Evolutionary conservation across 2,329 filamentous ascomycete genomes (phyloP), one percentile per base, ranked within the genome.

Genomic region (Arthrobotrys conoides): DNA sequence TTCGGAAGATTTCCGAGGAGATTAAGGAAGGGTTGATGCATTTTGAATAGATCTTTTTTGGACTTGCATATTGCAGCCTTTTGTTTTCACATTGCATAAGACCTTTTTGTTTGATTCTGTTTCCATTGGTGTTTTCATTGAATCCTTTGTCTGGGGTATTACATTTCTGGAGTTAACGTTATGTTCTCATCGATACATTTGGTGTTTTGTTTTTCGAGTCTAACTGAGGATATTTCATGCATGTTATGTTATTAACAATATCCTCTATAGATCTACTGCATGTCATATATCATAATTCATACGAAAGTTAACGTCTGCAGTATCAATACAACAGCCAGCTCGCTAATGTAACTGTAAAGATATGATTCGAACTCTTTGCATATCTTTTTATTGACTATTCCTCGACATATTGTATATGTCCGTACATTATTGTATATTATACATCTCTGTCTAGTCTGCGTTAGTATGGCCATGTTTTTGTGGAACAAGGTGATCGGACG

Each of bases 1-100:
- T 84, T 2, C 82, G 85, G 79, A 81, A 76, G n/a, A 57, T 86
- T 68, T 76, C 86, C 0, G 77, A 82, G 18, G 83, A 83, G 36
- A 65, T 80, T 51, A 79, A 67, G 41, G 33, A 51, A 22, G n/a
- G 48, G 3, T 71, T 79, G 67, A 53, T 46, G 6, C 49, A 71
- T 27, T 63, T 72, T 51, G 53, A 30, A 14, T 72, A 65, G 59
- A 63, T 36, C 20, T 22, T 16, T 1, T 61, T 61, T n/a, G 57
- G 24, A 44, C 18, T 46, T 46, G 44, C 44, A 46, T 20, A 12
- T 46, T 46, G 18, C 10, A n/a, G 33, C n/a, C n/a, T n/a, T 20
- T 44, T 27, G 5, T 61, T 61, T 61, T 36, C 36, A 55, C 46
- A 12, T 20, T 68, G n/a, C 44, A 38, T 30, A 30, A 30, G 27